Percentiles rank a stretch among this genome's conserved stretches.
These are phyloP conservation scores for Ascochyta viciae-villosae DNA, from an alignment of 2,329 filamentous ascomycete genomes.

Conservation along the genomic window DNA sequence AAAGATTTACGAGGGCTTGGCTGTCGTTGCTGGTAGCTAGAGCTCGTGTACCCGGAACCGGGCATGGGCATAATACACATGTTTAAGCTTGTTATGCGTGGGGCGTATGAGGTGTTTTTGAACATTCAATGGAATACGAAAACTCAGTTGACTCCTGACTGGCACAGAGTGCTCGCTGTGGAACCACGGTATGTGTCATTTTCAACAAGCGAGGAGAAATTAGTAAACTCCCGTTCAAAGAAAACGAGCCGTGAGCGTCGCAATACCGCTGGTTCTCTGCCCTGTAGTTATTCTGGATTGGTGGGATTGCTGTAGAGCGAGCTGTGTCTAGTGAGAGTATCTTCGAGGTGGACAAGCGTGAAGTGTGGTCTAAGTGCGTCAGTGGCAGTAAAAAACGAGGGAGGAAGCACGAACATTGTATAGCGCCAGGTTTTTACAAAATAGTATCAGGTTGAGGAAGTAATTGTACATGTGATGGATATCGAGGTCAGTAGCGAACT, in stretches of 20 bases:
- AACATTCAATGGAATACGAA: not conserved
- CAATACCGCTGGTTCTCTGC: slow-evolving; percentile 60
- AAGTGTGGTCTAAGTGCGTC: slow-evolving; percentile 47
- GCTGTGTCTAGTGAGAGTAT: slow-evolving; percentile 38
- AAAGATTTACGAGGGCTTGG: slow-evolving; percentile 92
- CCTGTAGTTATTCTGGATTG: slow-evolving; percentile 28
- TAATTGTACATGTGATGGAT: not conserved
- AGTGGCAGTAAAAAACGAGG: slow-evolving; percentile 58
- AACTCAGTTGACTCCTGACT: slow-evolving; percentile 40
- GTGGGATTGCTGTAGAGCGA: not conserved
- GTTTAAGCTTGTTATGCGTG: too few species aligned
- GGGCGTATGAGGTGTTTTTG: slow-evolving; percentile 21
- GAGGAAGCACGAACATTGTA: slow-evolving; percentile 58
- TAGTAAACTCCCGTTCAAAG: too few species aligned
- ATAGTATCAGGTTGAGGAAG: slow-evolving; percentile 15
- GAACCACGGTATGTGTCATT: slow-evolving; percentile 41
- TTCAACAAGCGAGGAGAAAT: too few species aligned
- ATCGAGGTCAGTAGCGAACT: not conserved
- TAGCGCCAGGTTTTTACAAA: slow-evolving; percentile 16
- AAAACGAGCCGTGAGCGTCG: too few species aligned
- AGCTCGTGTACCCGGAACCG: too few species aligned
- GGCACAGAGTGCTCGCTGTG: slow-evolving; percentile 58
- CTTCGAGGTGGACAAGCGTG: slow-evolving; percentile 55
- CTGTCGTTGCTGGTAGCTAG: slow-evolving; percentile 80
- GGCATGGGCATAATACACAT: not conserved